Evolutionary conservation across 768 basidiomycete species (phyloP), one percentile per base, ranked within the genome.

Genomic region (Mycena capillaripes): DNA sequence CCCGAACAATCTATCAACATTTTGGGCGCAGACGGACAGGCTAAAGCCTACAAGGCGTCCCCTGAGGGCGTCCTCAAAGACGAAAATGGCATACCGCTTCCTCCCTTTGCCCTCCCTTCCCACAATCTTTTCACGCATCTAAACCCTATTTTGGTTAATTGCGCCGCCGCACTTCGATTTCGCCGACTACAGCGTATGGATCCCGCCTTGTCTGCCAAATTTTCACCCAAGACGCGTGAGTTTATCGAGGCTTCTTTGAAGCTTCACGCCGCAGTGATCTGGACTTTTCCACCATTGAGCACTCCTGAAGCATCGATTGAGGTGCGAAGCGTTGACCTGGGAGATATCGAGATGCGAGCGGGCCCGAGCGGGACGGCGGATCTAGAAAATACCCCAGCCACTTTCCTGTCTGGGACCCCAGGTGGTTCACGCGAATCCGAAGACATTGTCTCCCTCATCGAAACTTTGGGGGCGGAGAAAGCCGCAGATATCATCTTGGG

Each of bases 31-130:
- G 61, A 50, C 34, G 61, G 44, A 4, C 27, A 23, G 23, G 17
- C 40, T 27, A 60, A 46, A 44, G 10, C 3, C 3, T 60, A 60
- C 42, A 3, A 23, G 23, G 29, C 61, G 12, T 48, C 44, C 29
- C n/a, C 61, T 10, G 61, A 62, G 5, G 61, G 61, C 17, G 32
- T 62, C 46, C 61, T 62, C 46, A 34, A 48, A 14, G 61, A 62
- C 44, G 12, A 46, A 30, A 8, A 62, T 21, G 61, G 32, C 30
- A 30, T 34, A 2, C 44, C 61, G 10, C 44, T 62, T 12, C 61
- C 61, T 17, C 61, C 61, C 4, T 62, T 62, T 23, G 9, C 59
- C 4, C 29, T 34, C 4, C 42, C 44, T 5, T 36, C 29, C 10
- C 44, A 30, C 12, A 6, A 16, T 7, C 1, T 14, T 10, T 19